These are phyloP conservation scores for Nymphaea thermarum DNA, from an alignment of 164 flowering plant species.

Conservation along the genomic window DNA sequence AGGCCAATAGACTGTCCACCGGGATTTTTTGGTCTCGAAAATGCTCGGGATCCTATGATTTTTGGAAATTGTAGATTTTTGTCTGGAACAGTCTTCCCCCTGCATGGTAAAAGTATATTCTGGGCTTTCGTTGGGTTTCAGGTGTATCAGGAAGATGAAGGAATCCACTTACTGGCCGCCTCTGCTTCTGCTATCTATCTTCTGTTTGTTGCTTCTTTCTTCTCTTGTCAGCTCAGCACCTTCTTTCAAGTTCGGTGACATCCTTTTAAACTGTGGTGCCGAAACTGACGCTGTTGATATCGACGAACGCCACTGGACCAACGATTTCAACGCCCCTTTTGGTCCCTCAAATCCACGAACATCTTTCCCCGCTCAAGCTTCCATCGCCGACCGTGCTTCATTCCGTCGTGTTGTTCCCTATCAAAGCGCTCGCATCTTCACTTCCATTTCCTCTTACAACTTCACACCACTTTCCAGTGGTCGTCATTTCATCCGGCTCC, in stretches of 20 bases:
- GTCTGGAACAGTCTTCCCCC: too few species aligned
- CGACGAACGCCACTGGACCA: slow-evolving; percentile 28
- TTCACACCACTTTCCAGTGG: slow-evolving; percentile 17
- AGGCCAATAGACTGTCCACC: too few species aligned
- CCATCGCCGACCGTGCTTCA: slow-evolving; percentile 26
- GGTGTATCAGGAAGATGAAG: too few species aligned
- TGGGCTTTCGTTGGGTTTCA: neutral
- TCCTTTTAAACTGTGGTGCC: slow-evolving; percentile 33
- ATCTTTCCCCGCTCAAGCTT: slow-evolving; percentile 16
- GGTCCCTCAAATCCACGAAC: slow-evolving; percentile 11
- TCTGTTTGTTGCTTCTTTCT: neutral
- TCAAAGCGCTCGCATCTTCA: slow-evolving; percentile 53
- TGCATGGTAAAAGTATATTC: neutral
- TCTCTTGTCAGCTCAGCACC: neutral
- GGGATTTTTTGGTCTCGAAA: too few species aligned
- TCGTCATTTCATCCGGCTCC: slow-evolving; percentile 40
- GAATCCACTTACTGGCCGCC: too few species aligned
- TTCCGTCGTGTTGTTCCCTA: slow-evolving; percentile 51
- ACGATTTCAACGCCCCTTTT: slow-evolving; percentile 29
- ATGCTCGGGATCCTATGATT: too few species aligned
- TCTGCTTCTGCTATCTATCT: too few species aligned
- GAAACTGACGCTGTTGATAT: slow-evolving; percentile 14
- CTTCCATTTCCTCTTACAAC: slow-evolving; percentile 23
- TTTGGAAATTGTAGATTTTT: too few species aligned
- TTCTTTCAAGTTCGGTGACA: slow-evolving; percentile 4